A percentile compares a stretch with the other conserved stretches of the same genome.
Evolutionary conservation across 345 rosid genomes (phyloP).

Genomic region (Eucalyptus pauciflora): DNA sequence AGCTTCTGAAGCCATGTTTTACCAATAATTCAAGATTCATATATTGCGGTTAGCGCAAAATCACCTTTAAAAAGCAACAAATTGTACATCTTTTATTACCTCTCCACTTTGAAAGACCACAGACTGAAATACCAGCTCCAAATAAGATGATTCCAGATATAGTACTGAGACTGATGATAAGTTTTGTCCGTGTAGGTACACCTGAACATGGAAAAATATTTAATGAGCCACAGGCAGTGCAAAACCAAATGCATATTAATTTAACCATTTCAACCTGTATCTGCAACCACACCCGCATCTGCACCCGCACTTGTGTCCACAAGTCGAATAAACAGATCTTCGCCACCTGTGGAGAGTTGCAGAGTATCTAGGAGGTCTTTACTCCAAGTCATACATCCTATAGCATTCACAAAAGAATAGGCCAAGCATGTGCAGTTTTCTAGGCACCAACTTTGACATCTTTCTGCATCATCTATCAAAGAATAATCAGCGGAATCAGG

Average conservation of each 20-base stretch:
- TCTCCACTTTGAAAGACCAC: not conserved
- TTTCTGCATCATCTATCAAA: not conserved
- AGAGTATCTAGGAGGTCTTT: not conserved
- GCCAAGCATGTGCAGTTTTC: not conserved
- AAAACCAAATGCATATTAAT: not conserved
- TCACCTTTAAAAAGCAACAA: not conserved
- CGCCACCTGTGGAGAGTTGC: not conserved
- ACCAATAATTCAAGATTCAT: not conserved
- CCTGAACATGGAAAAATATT: not conserved
- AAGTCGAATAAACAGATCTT: not conserved
- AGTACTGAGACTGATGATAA: not conserved
- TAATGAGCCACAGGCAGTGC: not conserved
- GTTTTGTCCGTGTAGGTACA: not conserved
- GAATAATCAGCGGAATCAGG: not conserved
- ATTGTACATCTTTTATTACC: not conserved
- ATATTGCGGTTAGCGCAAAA: not conserved
- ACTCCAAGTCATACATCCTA: not conserved
- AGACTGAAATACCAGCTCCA: not conserved
- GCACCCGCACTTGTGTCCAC: not conserved
- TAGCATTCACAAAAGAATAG: not conserved
- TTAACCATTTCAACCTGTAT: not conserved
- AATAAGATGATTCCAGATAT: not conserved
- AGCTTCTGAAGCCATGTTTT: not conserved
- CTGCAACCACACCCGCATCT: not conserved
- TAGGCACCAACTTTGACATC: slow-evolving; percentile 3